Conservation (phyloP, 2,329 filamentous ascomycete genomes). For the Fusarium scirpi region DNA sequence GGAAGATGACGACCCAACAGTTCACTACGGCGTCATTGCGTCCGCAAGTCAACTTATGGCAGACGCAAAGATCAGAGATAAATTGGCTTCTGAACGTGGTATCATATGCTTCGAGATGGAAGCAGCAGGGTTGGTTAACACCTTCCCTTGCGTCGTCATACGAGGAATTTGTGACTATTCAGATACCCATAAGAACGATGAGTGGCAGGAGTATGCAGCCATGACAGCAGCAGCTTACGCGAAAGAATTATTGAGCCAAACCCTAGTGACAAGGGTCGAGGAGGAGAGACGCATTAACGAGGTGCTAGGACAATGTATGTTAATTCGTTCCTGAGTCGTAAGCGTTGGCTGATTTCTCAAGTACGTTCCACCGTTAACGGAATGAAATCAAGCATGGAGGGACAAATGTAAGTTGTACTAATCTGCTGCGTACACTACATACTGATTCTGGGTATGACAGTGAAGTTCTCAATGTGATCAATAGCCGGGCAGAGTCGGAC, state of each 20-base stretch:
- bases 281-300: neutral
- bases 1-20: neutral
- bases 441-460: too few relatives aligned
- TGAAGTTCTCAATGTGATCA: too few relatives aligned
- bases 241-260: neutral
- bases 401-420: too few relatives aligned
- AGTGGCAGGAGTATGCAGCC: neutral
- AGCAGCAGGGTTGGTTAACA: neutral
- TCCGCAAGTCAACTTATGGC: neutral
- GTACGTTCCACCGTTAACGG: too few relatives aligned
- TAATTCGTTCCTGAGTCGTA: too few relatives aligned
- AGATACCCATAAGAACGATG: constrained; percentile 48
- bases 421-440: too few relatives aligned
- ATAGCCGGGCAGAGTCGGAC: neutral
- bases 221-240: neutral
- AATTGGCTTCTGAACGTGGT: neutral
- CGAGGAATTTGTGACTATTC: constrained; percentile 55
- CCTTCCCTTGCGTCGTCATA: constrained; percentile 51
- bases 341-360: too few relatives aligned
- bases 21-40: neutral
- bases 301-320: too few relatives aligned
- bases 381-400: too few relatives aligned
- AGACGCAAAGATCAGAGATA: constrained; percentile 17
- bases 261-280: neutral
- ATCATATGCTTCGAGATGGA: constrained; percentile 20